phyloP scores from a whole-genome alignment of 1,284 basidiomycete genomes.

The Omphalotus olearius region DNA sequence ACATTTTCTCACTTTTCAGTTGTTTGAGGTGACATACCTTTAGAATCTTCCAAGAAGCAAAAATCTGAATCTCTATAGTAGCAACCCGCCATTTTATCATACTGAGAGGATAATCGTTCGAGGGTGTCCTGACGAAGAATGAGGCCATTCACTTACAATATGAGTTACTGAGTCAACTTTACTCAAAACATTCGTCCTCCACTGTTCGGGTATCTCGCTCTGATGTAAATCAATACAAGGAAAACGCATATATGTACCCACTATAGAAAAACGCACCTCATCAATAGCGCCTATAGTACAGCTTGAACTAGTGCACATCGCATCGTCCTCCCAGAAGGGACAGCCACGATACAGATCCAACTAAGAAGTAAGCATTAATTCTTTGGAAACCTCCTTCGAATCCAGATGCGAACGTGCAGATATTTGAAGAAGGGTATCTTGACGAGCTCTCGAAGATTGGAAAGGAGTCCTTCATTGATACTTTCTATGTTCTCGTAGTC shows the following conservation, averaged over 20 bases:
- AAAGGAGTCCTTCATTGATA: slow-evolving; percentile 79
- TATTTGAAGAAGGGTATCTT: slow-evolving; percentile 90
- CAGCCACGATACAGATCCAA: slow-evolving; percentile 94
- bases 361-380: slow-evolving; percentile 31
- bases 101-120: slow-evolving; percentile 31
- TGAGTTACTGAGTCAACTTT: slow-evolving; percentile 65
- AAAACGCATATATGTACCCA: background rate
- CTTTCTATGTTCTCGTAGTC: slow-evolving; percentile 93
- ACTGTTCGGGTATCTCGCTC: slow-evolving; percentile 87
- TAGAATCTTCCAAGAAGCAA: slow-evolving; percentile 88
- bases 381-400: background rate
- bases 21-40: slow-evolving; percentile 51
- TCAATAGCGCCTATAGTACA: slow-evolving; percentile 94
- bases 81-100: slow-evolving; percentile 70
- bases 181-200: slow-evolving; percentile 78
- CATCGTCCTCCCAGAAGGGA: slow-evolving; percentile 96
- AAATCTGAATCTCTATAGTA: slow-evolving; percentile 92
- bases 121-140: background rate
- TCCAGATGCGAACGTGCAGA: slow-evolving; percentile 67
- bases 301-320: slow-evolving; percentile 88
- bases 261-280: slow-evolving; percentile 58
- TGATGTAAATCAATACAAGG: slow-evolving; percentile 28
- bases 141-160: slow-evolving; percentile 38
- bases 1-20: too few relatives aligned
- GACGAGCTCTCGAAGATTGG: slow-evolving; percentile 78